These are phyloP conservation scores for Globisporangium irregulare DNA, from an alignment of 352 stramenopile genomes.

Conservation along the genomic window DNA sequence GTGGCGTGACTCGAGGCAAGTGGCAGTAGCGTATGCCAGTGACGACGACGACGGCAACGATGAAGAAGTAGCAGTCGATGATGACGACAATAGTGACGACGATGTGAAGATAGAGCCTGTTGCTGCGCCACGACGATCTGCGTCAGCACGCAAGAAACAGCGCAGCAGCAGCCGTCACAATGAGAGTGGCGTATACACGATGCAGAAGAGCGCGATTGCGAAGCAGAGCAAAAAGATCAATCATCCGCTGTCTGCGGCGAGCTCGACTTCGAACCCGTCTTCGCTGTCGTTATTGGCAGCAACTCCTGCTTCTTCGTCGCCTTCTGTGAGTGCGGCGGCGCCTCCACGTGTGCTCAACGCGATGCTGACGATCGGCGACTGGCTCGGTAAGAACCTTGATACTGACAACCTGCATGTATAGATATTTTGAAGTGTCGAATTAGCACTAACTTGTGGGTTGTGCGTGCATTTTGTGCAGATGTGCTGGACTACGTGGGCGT, in stretches of 20 bases:
- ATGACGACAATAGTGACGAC: neutral
- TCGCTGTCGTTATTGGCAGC: neutral
- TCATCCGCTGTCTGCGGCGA: neutral
- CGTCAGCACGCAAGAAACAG: neutral
- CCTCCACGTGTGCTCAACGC: neutral
- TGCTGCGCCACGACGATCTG: neutral
- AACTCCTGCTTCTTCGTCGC: neutral
- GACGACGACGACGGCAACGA: neutral
- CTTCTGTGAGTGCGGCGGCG: neutral
- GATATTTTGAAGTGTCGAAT: neutral
- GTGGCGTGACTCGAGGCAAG: neutral
- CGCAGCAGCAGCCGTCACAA: neutral
- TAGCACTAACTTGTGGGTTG: neutral
- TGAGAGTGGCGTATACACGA: neutral
- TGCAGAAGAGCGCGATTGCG: neutral
- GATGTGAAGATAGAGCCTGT: neutral
- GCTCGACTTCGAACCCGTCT: neutral
- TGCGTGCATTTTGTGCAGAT: conserved; percentile 1
- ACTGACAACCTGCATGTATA: neutral
- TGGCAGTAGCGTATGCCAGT: neutral
- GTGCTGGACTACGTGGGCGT: conserved; percentile 14
- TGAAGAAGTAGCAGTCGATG: neutral
- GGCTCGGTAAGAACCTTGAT: neutral
- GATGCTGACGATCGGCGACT: conserved; percentile 6
- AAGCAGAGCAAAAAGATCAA: neutral